These are phyloP conservation scores for Thermothielavioides terrestris DNA, from an alignment of 495 filamentous ascomycete species.

Conservation along the genomic window DNA sequence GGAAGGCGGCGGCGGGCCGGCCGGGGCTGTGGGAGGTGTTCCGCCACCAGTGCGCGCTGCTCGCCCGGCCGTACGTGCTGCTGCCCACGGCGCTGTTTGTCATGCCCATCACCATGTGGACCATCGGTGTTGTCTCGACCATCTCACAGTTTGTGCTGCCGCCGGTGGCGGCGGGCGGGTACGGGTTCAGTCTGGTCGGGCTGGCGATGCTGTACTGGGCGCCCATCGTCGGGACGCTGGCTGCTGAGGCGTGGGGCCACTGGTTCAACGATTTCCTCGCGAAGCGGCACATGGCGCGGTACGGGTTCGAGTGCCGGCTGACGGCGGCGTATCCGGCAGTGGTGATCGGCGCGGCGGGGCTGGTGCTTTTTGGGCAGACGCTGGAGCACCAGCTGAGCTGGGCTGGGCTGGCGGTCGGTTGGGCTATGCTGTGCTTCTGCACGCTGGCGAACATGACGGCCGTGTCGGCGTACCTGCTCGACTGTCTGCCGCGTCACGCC, in stretches of 20 bases:
- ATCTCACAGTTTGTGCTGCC: constrained; percentile 30
- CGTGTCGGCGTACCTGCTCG: constrained; percentile 31
- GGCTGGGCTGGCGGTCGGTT: constrained; percentile 24
- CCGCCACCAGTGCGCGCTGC: constrained; percentile 16
- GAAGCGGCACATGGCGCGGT: constrained; percentile 25
- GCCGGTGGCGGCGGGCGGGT: constrained; percentile 17
- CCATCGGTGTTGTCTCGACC: constrained; percentile 28
- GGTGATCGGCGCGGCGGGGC: constrained; percentile 31
- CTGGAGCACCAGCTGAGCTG: constrained; percentile 24
- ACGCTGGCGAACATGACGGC: constrained; percentile 25
- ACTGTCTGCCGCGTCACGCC: constrained; percentile 29
- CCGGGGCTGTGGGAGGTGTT: constrained; percentile 11
- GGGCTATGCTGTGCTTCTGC: constrained; percentile 23
- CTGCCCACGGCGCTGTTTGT: constrained; percentile 20
- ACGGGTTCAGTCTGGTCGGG: constrained; percentile 21
- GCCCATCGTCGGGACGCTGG: constrained; percentile 28
- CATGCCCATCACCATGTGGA: constrained; percentile 24
- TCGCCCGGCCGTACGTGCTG: constrained; percentile 22
- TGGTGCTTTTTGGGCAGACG: constrained; percentile 29
- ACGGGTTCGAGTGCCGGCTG: constrained; percentile 48
- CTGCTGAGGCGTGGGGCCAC: constrained; percentile 31
- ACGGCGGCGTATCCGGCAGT: constrained; percentile 50
- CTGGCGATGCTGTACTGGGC: constrained; percentile 28
- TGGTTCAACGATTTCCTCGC: constrained; percentile 34
- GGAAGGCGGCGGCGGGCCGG: neutral